A percentile compares a stretch with the other conserved stretches of the same genome.
Evolutionary conservation across 2,329 filamentous ascomycete species (phyloP).

Genomic region (Lasiodiplodia theobromae): DNA sequence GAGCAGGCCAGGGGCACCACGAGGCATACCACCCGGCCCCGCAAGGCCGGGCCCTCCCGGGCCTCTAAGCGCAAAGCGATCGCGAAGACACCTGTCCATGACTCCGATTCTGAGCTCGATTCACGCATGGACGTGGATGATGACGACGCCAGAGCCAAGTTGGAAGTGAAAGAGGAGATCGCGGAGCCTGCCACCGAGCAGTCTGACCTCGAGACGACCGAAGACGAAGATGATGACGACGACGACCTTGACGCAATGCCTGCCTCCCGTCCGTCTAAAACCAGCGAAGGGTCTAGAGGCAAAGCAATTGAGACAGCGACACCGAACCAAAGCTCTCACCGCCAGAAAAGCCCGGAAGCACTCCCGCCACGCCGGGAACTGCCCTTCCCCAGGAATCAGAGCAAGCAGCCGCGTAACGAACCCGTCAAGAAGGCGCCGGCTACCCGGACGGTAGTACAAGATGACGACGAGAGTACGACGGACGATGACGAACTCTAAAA

Average conservation of each 20-base stretch:
- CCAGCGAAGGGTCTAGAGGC: constrained; percentile 28
- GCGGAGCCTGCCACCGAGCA: constrained; percentile 38
- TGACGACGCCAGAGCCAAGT: constrained; percentile 38
- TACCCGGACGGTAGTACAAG: not conserved
- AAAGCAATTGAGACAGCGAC: constrained; percentile 34
- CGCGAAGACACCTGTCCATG: constrained; percentile 30
- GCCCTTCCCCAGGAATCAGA: constrained; percentile 40
- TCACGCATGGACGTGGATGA: constrained; percentile 36
- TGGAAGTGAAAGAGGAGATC: constrained; percentile 32
- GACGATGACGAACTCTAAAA: constrained; percentile 43
- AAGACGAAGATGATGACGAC: constrained; percentile 40
- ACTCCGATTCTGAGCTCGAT: constrained; percentile 43
- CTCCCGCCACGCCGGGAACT: constrained; percentile 46
- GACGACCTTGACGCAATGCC: constrained; percentile 25
- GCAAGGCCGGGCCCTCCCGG: constrained; percentile 44
- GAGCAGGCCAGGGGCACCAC: constrained; percentile 37
- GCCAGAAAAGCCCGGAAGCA: constrained; percentile 18
- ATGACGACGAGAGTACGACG: constrained; percentile 44
- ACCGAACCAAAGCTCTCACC: constrained; percentile 30
- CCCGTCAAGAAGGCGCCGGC: not conserved
- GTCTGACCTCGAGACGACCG: constrained; percentile 42
- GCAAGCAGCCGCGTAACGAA: not conserved
- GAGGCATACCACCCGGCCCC: constrained; percentile 30
- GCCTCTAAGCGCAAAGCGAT: constrained; percentile 45
- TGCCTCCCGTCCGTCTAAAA: constrained; percentile 12